Conservation (phyloP, 2,329 filamentous ascomycete species). For the Ophiocordyceps camponoti-leonardi region DNA sequence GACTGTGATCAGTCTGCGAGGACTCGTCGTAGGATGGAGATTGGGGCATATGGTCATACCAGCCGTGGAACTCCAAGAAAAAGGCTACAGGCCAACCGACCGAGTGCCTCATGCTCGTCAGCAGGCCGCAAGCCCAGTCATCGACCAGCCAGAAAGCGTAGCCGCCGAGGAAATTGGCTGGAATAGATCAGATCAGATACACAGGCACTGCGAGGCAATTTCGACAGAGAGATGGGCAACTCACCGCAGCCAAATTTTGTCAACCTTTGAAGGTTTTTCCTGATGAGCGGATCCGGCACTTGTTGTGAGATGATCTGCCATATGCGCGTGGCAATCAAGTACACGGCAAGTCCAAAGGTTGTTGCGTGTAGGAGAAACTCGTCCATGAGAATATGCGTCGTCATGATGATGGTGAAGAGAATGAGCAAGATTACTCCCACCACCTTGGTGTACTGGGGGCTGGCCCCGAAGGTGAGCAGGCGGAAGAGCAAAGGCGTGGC, state of each 20-base stretch:
- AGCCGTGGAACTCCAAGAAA: conserved; percentile 22
- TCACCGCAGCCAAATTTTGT: conserved; percentile 7
- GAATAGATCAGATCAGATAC: neutral
- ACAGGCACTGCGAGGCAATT: too few species aligned
- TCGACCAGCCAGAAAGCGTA: conserved; percentile 23
- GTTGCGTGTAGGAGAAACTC: conserved; percentile 22
- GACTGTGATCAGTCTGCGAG: neutral
- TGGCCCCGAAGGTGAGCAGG: conserved; percentile 17
- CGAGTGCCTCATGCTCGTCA: conserved; percentile 10
- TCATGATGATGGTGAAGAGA: conserved; percentile 17
- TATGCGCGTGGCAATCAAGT: conserved; percentile 14
- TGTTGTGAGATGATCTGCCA: conserved; percentile 14
- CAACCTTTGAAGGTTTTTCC: conserved; percentile 6
- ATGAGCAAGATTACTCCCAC: conserved; percentile 7
- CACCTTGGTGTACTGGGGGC: conserved; percentile 8
- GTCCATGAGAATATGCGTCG: conserved; percentile 23
- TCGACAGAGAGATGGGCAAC: too few species aligned
- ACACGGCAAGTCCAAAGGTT: conserved; percentile 16
- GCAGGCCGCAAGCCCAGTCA: conserved; percentile 13
- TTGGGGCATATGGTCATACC: conserved; percentile 9
- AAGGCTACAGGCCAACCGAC: conserved; percentile 20
- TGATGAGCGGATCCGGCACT: conserved; percentile 10
- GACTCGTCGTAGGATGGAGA: neutral
- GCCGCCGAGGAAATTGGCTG: conserved; percentile 18
- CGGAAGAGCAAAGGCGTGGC: conserved; percentile 22